Evolutionary conservation across 2,329 filamentous ascomycete genomes (phyloP).

Genomic region (Botrytis byssoidea): DNA sequence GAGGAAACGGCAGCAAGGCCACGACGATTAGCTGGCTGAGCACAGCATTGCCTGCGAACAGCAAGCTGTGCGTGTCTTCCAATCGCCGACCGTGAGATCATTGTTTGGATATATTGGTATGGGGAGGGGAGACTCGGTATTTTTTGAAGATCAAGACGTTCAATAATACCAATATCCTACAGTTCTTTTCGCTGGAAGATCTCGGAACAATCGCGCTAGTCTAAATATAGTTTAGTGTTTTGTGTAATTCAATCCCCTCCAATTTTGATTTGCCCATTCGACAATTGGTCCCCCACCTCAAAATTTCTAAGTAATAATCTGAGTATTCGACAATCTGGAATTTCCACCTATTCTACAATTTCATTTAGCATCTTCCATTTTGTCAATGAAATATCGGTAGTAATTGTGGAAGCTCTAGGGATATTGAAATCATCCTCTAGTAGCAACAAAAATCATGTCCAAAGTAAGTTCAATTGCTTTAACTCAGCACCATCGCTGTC

Average conservation of each 20-base stretch:
- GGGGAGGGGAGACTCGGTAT: conserved; percentile 26
- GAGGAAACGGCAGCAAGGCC: conserved; percentile 61
- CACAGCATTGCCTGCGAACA: conserved; percentile 58
- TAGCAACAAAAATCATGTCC: conserved; percentile 54
- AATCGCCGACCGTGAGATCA: conserved; percentile 67
- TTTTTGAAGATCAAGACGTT: conserved; percentile 20
- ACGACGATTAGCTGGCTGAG: conserved; percentile 54
- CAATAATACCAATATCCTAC: conserved; percentile 23
- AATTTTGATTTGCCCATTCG: conserved; percentile 15
- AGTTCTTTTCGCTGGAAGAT: conserved; percentile 26
- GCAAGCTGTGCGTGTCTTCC: conserved; percentile 63
- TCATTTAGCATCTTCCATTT: not conserved
- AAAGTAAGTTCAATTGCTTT: conserved; percentile 49
- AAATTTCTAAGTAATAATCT: conserved; percentile 20
- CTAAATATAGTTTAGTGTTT: not conserved
- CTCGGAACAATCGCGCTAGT: conserved; percentile 22
- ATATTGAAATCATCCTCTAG: conserved; percentile 74
- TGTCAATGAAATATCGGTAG: conserved; percentile 56
- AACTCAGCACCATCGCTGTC: conserved; percentile 22
- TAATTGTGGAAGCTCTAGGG: conserved; percentile 70
- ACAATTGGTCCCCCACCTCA: conserved; percentile 19
- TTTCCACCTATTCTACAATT: conserved; percentile 9
- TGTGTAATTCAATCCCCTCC: conserved; percentile 7
- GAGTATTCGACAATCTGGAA: conserved; percentile 12
- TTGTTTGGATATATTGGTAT: conserved; percentile 50